Conservation (phyloP, 2,329 filamentous ascomycete species). For the Cladosporium sp. region DNA sequence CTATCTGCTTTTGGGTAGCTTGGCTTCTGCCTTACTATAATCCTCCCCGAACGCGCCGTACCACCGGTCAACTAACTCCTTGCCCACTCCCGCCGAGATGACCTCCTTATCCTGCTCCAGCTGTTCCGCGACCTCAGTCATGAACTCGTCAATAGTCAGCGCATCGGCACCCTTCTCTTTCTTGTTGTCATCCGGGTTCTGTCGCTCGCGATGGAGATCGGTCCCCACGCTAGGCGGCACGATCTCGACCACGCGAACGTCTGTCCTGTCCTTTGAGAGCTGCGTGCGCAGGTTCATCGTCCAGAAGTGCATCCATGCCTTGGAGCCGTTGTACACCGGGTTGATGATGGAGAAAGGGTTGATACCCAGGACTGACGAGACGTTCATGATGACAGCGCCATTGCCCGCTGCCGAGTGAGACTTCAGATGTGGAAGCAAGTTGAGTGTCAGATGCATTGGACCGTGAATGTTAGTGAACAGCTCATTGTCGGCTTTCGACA, state of each 20-base stretch:
- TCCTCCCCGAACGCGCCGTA: slow-evolving; percentile 37
- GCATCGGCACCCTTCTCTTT: slow-evolving; percentile 55
- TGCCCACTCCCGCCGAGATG: slow-evolving; percentile 51
- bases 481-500: slow-evolving; percentile 57
- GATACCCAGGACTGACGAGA: slow-evolving; percentile 57
- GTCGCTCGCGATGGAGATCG: slow-evolving; percentile 58
- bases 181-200: slow-evolving; percentile 61
- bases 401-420: slow-evolving; percentile 34
- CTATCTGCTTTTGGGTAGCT: slow-evolving; percentile 13
- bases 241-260: slow-evolving; percentile 57
- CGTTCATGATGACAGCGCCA: slow-evolving; percentile 54
- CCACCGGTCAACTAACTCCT: slow-evolving; percentile 49
- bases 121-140: slow-evolving; percentile 49
- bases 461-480: slow-evolving; percentile 62
- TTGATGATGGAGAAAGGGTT: slow-evolving; percentile 57
- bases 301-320: slow-evolving; percentile 61
- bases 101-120: slow-evolving; percentile 53
- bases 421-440: slow-evolving; percentile 54
- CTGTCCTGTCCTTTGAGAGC: slow-evolving; percentile 43
- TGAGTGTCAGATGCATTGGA: slow-evolving; percentile 58
- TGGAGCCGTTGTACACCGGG: slow-evolving; percentile 62
- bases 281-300: slow-evolving; percentile 58
- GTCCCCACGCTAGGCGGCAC: slow-evolving; percentile 58
- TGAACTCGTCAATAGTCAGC: slow-evolving; percentile 58
- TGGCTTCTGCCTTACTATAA: slow-evolving; percentile 32